phyloP scores from a whole-genome alignment of 164 flowering plant species.

The Tinospora cordifolia region DNA sequence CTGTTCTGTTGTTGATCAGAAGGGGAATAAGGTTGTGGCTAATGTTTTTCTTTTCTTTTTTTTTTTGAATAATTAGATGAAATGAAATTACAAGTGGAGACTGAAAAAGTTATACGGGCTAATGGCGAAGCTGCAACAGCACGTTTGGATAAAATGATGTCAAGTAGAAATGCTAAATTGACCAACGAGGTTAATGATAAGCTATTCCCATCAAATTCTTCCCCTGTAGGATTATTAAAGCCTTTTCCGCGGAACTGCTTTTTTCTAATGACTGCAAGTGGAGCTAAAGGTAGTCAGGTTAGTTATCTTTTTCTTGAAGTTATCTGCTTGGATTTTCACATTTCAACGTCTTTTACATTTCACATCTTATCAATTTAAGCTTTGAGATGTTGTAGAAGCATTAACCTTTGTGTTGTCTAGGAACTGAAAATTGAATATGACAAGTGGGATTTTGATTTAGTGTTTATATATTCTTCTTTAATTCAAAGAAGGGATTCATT shows the following conservation, averaged over 20 bases:
- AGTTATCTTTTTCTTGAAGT: conserved; percentile 16
- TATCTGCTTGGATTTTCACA: neutral
- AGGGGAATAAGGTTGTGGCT: neutral
- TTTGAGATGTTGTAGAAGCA: neutral
- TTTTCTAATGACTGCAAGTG: conserved; percentile 85
- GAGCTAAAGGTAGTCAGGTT: conserved; percentile 92
- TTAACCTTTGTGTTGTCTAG: too few species aligned
- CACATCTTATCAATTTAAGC: neutral
- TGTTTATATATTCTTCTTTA: too few species aligned
- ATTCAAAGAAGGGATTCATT: too few species aligned
- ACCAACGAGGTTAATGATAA: conserved; percentile 40
- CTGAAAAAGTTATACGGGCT: conserved; percentile 55
- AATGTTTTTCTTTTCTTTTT: neutral
- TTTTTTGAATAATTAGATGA: conserved; percentile 34
- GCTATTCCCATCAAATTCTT: conserved; percentile 18
- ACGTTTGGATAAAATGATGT: conserved; percentile 66
- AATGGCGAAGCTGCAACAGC: conserved; percentile 68
- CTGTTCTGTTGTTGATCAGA: neutral
- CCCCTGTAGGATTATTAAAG: conserved; percentile 56
- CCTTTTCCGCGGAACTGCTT: conserved; percentile 79
- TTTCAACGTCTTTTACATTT: neutral
- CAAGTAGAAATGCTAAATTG: conserved; percentile 36
- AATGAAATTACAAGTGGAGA: conserved; percentile 41
- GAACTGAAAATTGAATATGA: too few species aligned
- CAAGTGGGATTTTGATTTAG: too few species aligned